Conservation (phyloP, 208 protist species). For the Crithidia sp. region DNA sequence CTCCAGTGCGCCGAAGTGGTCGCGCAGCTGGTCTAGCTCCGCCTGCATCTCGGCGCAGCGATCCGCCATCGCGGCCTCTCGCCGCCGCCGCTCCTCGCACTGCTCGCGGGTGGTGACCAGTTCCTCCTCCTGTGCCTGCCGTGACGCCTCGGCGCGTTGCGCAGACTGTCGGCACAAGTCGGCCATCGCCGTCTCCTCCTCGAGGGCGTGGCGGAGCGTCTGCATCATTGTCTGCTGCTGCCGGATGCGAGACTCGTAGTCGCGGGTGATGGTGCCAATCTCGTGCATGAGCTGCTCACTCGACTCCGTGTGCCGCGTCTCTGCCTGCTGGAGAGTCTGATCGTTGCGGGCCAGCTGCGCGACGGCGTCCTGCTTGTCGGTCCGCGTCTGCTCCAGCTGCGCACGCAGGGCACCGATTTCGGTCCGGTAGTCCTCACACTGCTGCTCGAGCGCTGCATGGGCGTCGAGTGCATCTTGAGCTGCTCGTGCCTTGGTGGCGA, state of each 20-base stretch:
- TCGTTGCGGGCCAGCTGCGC: slow-evolving; percentile 31
- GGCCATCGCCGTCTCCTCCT: slow-evolving; percentile 62
- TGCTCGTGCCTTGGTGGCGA: slow-evolving; percentile 14
- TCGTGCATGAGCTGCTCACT: slow-evolving; percentile 45
- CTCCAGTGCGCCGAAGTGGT: slow-evolving; percentile 54
- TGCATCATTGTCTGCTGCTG: slow-evolving; percentile 69
- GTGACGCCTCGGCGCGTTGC: slow-evolving; percentile 39
- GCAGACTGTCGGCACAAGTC: slow-evolving; percentile 49
- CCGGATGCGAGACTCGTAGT: slow-evolving; percentile 57
- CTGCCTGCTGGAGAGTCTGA: slow-evolving; percentile 30
- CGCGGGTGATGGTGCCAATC: slow-evolving; percentile 41
- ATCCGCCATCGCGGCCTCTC: slow-evolving; percentile 18
- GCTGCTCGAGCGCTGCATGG: slow-evolving; percentile 29
- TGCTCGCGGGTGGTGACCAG: slow-evolving; percentile 33
- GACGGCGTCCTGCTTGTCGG: slow-evolving; percentile 23
- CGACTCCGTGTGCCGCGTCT: slow-evolving; percentile 32
- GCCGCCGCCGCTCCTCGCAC: slow-evolving; percentile 27
- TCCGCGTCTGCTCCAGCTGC: slow-evolving; percentile 37
- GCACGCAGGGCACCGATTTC: slow-evolving; percentile 57
- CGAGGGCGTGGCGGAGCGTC: slow-evolving; percentile 57
- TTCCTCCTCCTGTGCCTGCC: slow-evolving; percentile 42
- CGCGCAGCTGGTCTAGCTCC: slow-evolving; percentile 53
- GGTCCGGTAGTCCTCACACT: slow-evolving; percentile 54
- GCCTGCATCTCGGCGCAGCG: slow-evolving; percentile 40
- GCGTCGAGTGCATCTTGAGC: slow-evolving; percentile 23